These are phyloP conservation scores for Chaetomidium leptoderma DNA, from an alignment of 495 filamentous ascomycete species.

Conservation along the genomic window DNA sequence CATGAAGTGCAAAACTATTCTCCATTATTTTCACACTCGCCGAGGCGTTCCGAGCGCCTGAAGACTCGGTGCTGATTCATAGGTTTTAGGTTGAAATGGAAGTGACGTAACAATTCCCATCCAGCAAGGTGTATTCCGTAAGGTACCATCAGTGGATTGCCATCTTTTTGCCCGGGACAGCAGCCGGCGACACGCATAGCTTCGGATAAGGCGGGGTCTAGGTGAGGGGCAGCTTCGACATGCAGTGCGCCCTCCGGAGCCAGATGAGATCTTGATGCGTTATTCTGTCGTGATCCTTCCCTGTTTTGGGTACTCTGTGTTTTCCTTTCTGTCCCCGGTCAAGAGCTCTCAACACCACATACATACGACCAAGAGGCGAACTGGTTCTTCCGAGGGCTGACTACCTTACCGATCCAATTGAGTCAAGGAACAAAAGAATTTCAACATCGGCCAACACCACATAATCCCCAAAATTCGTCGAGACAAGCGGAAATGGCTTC, in stretches of 20 bases:
- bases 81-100: too few species aligned
- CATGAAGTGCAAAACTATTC: too few species aligned
- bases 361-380: too few species aligned
- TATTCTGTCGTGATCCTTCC: slow-evolving; percentile 6
- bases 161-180: background rate
- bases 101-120: too few species aligned
- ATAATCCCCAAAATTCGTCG: background rate
- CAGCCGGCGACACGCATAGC: background rate
- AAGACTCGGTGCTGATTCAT: too few species aligned
- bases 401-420: too few species aligned
- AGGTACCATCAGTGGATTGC: background rate
- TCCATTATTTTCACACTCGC: too few species aligned
- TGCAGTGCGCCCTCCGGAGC: slow-evolving; percentile 6
- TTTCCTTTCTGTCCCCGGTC: background rate
- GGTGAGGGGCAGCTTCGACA: slow-evolving; percentile 16
- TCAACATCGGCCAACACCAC: background rate
- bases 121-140: too few species aligned
- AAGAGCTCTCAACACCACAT: too few species aligned
- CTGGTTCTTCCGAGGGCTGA: too few species aligned
- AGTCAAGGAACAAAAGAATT: too few species aligned
- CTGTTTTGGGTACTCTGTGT: background rate
- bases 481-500: slow-evolving; percentile 24
- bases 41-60: too few species aligned
- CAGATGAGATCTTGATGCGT: background rate
- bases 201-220: slow-evolving; percentile 3